Base-by-base conservation (phyloP, 78 protist species). In the Dictyostelium capitatum region DNA sequence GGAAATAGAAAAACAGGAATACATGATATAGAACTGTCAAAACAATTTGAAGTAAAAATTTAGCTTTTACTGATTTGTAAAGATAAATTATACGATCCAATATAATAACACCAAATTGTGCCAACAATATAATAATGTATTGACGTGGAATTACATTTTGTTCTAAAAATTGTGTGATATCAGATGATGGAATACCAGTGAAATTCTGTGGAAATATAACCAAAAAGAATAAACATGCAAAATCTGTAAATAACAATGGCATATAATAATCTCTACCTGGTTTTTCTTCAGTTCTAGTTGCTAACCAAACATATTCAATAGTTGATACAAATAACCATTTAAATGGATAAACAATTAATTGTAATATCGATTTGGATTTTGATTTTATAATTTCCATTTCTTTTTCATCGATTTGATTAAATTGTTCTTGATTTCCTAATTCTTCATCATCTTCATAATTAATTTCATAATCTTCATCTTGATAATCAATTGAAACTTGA, bases 31-130 rank as follows among this genome's bases (percentile, higher is more conserved):
- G 59, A 4, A 94, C 73, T 0, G 87, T 69, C 8, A 82, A 20
- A 1, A 89, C 51, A 43, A 80, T 81, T 82, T 89, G 92, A 4
- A 94, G 57, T 48, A 64, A 25, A 64, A 90, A 83, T 65, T 94
- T 83, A 4, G 92, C 90, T 15, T 54, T 79, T 0, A 90, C 78
- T 0, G 92, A 80, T 82, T 59, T 67, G 28, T 30, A 79, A 12
- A 91, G 69, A 64, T 94, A 96, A 32, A 94, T 62, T 62, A 81
- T 69, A 15, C 97, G 84, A 64, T 96, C 95, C 6, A 93, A 28
- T 6, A 92, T 48, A 41, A 96, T 89, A 10, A 94, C 50, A 46
- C 57, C 37, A 32, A 94, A 93, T 77, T 96, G 96, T 6, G 75
- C 28, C 19, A 84, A 56, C 10, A 84, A 28, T 9, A 84, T 84